Evolutionary conservation across 2,329 filamentous ascomycete species (phyloP).

Genomic region (Diaporthe destruens): DNA sequence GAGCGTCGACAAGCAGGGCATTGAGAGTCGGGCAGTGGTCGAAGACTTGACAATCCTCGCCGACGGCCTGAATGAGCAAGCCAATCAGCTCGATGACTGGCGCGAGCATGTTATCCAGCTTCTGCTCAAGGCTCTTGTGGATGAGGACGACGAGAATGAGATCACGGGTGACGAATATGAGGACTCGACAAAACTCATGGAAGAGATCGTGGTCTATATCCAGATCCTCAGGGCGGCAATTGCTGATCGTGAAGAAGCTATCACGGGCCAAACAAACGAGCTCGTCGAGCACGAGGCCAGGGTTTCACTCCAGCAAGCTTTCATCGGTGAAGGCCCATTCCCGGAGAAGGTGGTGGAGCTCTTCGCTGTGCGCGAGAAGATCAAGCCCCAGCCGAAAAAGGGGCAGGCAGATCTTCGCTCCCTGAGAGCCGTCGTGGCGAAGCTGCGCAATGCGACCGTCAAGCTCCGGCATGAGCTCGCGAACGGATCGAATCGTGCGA

Average conservation of each 20-base stretch:
- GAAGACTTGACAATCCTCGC: constrained; percentile 76
- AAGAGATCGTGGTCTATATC: constrained; percentile 89
- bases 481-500: constrained; percentile 66
- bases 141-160: constrained; percentile 78
- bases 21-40: constrained; percentile 78
- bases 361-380: constrained; percentile 58
- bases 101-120: constrained; percentile 79
- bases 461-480: constrained; percentile 70
- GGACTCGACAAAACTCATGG: constrained; percentile 87
- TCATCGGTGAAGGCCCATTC: constrained; percentile 75
- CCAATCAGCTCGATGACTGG: constrained; percentile 79
- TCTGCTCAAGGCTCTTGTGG: constrained; percentile 80
- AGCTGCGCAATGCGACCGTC: constrained; percentile 74
- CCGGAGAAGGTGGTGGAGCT: constrained; percentile 72
- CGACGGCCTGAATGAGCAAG: constrained; percentile 78
- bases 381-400: constrained; percentile 56
- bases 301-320: constrained; percentile 70
- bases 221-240: constrained; percentile 80
- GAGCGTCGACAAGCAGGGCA: constrained; percentile 67
- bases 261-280: constrained; percentile 82
- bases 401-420: constrained; percentile 64
- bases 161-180: constrained; percentile 92
- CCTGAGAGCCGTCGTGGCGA: constrained; percentile 76
- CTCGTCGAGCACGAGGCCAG: constrained; percentile 81
- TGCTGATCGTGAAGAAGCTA: constrained; percentile 81